phyloP scores from a whole-genome alignment of 2,329 filamentous ascomycete genomes.

The Falciphora oryzae region DNA sequence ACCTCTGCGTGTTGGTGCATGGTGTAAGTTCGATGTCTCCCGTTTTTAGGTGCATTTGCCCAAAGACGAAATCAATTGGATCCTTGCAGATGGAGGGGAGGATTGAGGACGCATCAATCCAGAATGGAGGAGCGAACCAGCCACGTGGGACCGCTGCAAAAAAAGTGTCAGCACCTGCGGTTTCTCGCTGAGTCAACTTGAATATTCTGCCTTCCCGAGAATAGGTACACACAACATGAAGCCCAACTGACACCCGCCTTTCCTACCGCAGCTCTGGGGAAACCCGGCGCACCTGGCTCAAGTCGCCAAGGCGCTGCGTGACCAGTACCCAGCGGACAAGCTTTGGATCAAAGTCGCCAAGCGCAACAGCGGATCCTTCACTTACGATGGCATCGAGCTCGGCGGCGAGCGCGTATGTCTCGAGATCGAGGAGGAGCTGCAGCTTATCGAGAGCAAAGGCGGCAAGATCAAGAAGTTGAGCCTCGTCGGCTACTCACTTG shows the following conservation, averaged over 20 bases:
- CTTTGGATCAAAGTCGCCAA: constrained; percentile 67
- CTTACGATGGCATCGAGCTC: constrained; percentile 64
- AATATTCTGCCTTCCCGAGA: too few species aligned
- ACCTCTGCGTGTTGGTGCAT: constrained; percentile 73
- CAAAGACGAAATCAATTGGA: too few species aligned
- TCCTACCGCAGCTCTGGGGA: constrained; percentile 60
- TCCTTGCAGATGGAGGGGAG: too few species aligned
- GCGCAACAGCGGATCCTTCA: constrained; percentile 67
- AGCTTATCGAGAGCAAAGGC: constrained; percentile 52
- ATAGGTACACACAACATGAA: too few species aligned
- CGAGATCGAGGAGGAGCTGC: constrained; percentile 61
- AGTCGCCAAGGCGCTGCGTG: constrained; percentile 59
- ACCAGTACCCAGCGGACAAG: constrained; percentile 53
- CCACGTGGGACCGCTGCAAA: too few species aligned
- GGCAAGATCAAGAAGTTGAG: constrained; percentile 75
- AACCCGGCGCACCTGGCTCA: constrained; percentile 68
- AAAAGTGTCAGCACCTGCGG: too few species aligned
- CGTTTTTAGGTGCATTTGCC: constrained; percentile 10
- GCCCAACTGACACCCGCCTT: background rate
- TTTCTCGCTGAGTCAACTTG: too few species aligned
- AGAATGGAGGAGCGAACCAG: too few species aligned
- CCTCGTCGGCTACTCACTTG: constrained; percentile 83
- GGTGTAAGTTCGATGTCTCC: constrained; percentile 47
- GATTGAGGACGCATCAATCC: too few species aligned
- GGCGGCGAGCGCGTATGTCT: constrained; percentile 62